phyloP scores from a whole-genome alignment of 176 grass and related monocot genomes.

The Triticum urartu region DNA sequence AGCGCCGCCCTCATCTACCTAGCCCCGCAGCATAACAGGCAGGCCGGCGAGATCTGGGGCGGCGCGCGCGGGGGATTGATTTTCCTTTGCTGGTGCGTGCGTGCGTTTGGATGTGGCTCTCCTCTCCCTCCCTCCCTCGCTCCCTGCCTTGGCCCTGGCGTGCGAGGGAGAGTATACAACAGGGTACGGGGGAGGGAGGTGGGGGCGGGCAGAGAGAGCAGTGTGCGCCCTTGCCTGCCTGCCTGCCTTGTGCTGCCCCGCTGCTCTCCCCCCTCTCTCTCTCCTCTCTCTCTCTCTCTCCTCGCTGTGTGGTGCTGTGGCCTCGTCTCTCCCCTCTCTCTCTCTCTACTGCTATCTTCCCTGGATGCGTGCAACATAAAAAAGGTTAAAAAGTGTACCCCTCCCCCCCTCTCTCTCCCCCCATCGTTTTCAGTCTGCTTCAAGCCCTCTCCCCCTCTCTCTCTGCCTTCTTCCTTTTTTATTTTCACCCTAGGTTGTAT shows the following conservation, averaged over 20 bases:
- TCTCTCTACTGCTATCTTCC: slow-evolving; percentile 38
- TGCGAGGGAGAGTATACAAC: slow-evolving; percentile 22
- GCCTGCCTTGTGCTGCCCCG: slow-evolving; percentile 20
- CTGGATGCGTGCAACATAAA: slow-evolving; percentile 98
- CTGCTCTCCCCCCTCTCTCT: not conserved
- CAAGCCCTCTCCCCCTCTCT: not conserved
- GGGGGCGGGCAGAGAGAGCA: slow-evolving; percentile 13
- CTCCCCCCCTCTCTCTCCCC: not conserved
- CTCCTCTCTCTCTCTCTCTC: not conserved
- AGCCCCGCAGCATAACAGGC: slow-evolving; percentile 44
- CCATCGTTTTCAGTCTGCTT: slow-evolving; percentile 30
- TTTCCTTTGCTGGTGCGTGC: slow-evolving; percentile 14
- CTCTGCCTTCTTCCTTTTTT: not conserved
- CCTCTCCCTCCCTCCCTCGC: not conserved
- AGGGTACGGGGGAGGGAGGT: slow-evolving; percentile 15
- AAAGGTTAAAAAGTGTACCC: slow-evolving; percentile 57
- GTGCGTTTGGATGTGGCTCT: not conserved
- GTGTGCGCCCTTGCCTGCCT: slow-evolving; percentile 30
- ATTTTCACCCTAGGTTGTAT: not conserved
- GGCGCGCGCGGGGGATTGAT: not conserved
- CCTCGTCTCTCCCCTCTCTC: not conserved
- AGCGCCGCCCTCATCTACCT: slow-evolving; percentile 92
- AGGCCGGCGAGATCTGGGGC: slow-evolving; percentile 41
- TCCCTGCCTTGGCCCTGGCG: not conserved
- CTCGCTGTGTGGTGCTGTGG: not conserved